Base-by-base conservation (phyloP, 805 yeast genomes). In the Starmerella stellata region DNA sequence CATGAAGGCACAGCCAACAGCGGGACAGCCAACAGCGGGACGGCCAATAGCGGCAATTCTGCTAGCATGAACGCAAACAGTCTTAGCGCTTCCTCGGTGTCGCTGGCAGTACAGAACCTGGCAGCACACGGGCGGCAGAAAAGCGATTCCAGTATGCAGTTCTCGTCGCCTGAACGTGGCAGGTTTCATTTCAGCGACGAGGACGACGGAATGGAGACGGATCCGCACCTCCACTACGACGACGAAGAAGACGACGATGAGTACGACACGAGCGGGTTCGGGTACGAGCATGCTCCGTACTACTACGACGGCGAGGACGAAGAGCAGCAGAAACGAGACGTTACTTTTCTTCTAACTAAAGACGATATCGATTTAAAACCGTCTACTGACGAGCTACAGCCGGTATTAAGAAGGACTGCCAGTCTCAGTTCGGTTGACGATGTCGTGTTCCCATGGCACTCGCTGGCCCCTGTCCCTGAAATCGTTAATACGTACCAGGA, bases 401-500 rank as follows among this genome's bases (percentile, higher is more conserved):
- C 39, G 9, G 18, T 7, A 20, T 33, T 42, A 16, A 43, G 47
- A 7, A 44, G 54, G 14, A 41, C 48, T 2, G 34, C 39, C 5
- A 45, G 50, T 17, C 32, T 48, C 4, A 36, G 49, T 28, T 35
- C 21, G 15, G 38, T 49, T 4, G 50, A 49, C 20, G 14, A 30
- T 17, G 31, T 38, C 8, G 39, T 49, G 18, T 46, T 44, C 36
- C 38, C 44, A 5, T 45, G 48, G 45, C 39, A 45, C 21, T 23
- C 44, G 9, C 45, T 48, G 2, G 44, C 45, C 9, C 39, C 54
- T 5, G 16, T 44, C 9, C 47, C 49, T 9, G 37, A 40, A 11
- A 24, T 49, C 2, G 28, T 38, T 32, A 18, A 20, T 25, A 34
- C 44, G 24, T 47, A 44, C 37, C 33, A 41, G 4, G 21, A 44